phyloP scores from a whole-genome alignment of 257 asterid species.

The Plantago elongata region DNA sequence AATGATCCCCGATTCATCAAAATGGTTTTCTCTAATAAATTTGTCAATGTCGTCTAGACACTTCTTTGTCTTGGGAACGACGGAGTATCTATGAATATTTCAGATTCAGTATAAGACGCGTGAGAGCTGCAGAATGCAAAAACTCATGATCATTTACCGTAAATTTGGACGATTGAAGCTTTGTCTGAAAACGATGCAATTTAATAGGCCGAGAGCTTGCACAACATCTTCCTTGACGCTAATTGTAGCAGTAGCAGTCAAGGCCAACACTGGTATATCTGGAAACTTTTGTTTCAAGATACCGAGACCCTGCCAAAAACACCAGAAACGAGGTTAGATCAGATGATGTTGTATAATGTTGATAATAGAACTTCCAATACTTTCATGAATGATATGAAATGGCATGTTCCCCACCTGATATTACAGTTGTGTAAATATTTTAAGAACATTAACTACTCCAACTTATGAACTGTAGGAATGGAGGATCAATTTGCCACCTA shows the following conservation, averaged over 20 bases:
- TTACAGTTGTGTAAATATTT: no score
- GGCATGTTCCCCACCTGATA: neutral
- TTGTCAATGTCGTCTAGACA: constrained; percentile 76
- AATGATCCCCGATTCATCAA: constrained; percentile 89
- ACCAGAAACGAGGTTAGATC: constrained; percentile 27
- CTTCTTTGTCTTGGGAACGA: constrained; percentile 86
- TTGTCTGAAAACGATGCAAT: constrained; percentile 89
- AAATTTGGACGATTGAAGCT: constrained; percentile 95
- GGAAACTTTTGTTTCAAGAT: constrained; percentile 91
- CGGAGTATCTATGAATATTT: constrained; percentile 73
- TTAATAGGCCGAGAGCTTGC: constrained; percentile 93
- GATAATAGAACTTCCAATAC: constrained; percentile 3
- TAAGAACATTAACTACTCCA: neutral
- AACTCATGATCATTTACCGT: constrained; percentile 35
- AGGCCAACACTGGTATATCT: constrained; percentile 79
- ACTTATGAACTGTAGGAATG: constrained; percentile 15
- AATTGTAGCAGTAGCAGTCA: constrained; percentile 94
- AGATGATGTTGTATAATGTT: constrained; percentile 13
- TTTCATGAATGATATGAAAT: neutral
- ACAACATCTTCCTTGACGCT: constrained; percentile 99
- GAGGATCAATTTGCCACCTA: no score
- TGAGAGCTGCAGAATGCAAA: constrained; percentile 11
- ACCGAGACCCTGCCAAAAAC: constrained; percentile 74
- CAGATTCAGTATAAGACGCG: constrained; percentile 30
- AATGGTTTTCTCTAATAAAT: constrained; percentile 74